Evolutionary conservation across 768 basidiomycete genomes (phyloP).

Genomic region (Royoungia palumana): DNA sequence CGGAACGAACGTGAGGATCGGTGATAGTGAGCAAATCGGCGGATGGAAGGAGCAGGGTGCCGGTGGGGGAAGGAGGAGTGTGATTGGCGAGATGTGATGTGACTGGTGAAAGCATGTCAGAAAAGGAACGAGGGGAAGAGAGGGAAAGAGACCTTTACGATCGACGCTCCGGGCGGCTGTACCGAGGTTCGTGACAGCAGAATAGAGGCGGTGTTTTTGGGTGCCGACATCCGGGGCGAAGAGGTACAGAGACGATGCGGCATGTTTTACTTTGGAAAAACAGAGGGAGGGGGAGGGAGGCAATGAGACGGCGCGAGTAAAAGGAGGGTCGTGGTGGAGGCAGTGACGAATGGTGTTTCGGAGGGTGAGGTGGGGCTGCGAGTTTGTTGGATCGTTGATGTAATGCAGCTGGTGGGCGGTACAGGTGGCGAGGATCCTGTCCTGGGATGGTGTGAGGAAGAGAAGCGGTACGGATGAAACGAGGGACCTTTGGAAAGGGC

Average conservation of each 20-base stretch:
- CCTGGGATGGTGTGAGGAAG: constrained; percentile 39
- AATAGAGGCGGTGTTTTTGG: constrained; percentile 37
- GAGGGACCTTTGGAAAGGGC: constrained; percentile 59
- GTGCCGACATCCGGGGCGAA: constrained; percentile 33
- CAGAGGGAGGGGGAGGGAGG: constrained; percentile 33
- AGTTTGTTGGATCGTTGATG: constrained; percentile 67
- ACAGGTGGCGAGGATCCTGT: constrained; percentile 79
- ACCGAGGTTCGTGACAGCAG: constrained; percentile 36
- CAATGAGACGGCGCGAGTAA: constrained; percentile 14
- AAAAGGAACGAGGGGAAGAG: neutral
- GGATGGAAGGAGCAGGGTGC: constrained; percentile 48
- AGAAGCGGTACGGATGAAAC: neutral
- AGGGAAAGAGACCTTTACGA: constrained; percentile 43
- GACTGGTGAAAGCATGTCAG: constrained; percentile 38
- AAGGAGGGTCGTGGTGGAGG: constrained; percentile 21
- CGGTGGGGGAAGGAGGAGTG: constrained; percentile 42
- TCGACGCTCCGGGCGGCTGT: constrained; percentile 40
- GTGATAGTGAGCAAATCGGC: constrained; percentile 32
- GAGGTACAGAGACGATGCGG: constrained; percentile 28
- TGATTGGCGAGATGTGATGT: constrained; percentile 38
- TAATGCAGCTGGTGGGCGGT: constrained; percentile 57
- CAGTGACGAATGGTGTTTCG: constrained; percentile 69
- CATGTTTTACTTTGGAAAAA: constrained; percentile 32
- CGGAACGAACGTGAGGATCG: constrained; percentile 35
- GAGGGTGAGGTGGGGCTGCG: constrained; percentile 66